Evolutionary conservation across 2,329 filamentous ascomycete genomes (phyloP).

Genomic region (Fusarium sp.): DNA sequence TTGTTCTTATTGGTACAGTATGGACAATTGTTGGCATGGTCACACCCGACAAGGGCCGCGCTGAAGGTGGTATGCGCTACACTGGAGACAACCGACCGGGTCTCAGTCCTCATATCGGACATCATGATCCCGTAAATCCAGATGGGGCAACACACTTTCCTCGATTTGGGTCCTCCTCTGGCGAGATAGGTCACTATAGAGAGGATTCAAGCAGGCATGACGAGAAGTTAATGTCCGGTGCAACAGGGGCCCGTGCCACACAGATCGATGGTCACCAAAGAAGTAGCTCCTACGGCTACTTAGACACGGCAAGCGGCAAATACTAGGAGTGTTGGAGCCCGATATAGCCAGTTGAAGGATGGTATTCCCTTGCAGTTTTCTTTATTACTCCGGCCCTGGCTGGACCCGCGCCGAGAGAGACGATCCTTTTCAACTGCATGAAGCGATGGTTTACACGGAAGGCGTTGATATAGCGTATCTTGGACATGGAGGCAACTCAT

Average conservation of each 20-base stretch:
- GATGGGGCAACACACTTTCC: conserved; percentile 41
- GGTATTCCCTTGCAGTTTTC: conserved; percentile 31
- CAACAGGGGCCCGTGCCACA: conserved; percentile 41
- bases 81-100: conserved; percentile 49
- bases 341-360: conserved; percentile 28
- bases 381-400: conserved; percentile 44
- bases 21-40: conserved; percentile 74
- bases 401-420: conserved; percentile 45
- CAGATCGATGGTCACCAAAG: conserved; percentile 50
- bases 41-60: conserved; percentile 64
- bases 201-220: conserved; percentile 34
- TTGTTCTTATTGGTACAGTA: conserved; percentile 79
- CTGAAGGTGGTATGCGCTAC: conserved; percentile 66
- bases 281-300: conserved; percentile 53
- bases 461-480: conserved; percentile 31
- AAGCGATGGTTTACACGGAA: conserved; percentile 27
- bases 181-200: conserved; percentile 36
- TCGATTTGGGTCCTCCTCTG: conserved; percentile 46
- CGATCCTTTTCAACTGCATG: conserved; percentile 42
- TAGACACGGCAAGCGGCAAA: conserved; percentile 48
- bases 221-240: conserved; percentile 49
- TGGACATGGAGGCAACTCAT: conserved; percentile 38
- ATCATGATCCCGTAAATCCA: conserved; percentile 38
- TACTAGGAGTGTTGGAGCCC: conserved; percentile 42
- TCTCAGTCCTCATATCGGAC: conserved; percentile 44